Evolutionary conservation across 2,329 filamentous ascomycete species (phyloP).

Genomic region (Nigrospora sphaerica): DNA sequence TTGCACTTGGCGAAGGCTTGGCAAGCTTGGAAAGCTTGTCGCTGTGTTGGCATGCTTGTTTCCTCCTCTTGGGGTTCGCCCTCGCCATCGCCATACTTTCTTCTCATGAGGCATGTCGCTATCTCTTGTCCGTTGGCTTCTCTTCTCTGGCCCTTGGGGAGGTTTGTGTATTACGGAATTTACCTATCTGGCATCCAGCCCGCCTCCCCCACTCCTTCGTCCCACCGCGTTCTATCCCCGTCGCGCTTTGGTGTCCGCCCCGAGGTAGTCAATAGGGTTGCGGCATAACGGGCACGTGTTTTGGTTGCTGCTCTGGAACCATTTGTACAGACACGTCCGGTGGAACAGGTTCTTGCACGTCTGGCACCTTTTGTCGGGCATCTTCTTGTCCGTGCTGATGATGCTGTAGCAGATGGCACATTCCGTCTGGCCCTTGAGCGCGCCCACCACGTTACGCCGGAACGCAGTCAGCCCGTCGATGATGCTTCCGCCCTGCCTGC

Average conservation of each 20-base stretch:
- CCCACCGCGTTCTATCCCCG: background rate
- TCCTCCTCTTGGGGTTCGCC: too few species aligned
- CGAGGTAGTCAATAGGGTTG: conserved; percentile 67
- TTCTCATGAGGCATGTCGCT: too few species aligned
- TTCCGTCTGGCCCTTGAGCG: conserved; percentile 86
- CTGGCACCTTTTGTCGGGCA: conserved; percentile 84
- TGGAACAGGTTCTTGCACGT: conserved; percentile 97
- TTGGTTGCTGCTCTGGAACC: conserved; percentile 91
- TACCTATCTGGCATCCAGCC: too few species aligned
- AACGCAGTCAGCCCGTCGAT: conserved; percentile 83
- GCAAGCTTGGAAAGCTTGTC: too few species aligned
- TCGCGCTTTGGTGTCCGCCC: background rate
- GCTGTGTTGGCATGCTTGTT: too few species aligned
- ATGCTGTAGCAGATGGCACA: conserved; percentile 97
- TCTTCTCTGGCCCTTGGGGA: too few species aligned
- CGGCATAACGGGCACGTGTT: conserved; percentile 90
- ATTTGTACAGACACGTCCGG: conserved; percentile 82
- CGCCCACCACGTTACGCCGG: conserved; percentile 77
- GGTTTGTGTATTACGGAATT: too few species aligned
- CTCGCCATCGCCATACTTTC: too few species aligned
- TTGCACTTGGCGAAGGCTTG: too few species aligned
- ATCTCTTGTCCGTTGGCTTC: too few species aligned
- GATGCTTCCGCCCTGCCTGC: conserved; percentile 64
- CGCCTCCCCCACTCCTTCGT: background rate
- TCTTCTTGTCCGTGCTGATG: conserved; percentile 78